Evolutionary conservation across 306 rosid genomes (phyloP).

Genomic region (Glycine tomentella): DNA sequence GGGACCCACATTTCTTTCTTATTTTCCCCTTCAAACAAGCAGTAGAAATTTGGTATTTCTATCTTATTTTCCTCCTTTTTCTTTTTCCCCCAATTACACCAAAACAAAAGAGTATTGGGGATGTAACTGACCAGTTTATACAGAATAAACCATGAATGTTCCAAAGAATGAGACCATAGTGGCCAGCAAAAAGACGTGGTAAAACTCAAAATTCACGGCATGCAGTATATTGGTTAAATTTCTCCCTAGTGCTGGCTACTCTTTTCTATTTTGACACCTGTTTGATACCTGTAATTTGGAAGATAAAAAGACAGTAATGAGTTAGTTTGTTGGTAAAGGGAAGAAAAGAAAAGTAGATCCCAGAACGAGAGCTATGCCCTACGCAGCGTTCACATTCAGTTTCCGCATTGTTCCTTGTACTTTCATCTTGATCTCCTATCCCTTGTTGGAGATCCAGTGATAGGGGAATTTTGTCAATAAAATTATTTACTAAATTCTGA

Average conservation of each 20-base stretch:
- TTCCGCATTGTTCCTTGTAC: not conserved
- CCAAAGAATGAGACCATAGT: not conserved
- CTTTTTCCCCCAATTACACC: not conserved
- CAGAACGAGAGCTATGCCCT: not conserved
- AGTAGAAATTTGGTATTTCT: not conserved
- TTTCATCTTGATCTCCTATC: not conserved
- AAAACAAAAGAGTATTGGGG: not conserved
- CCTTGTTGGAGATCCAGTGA: not conserved
- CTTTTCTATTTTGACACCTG: not conserved
- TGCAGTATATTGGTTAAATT: not conserved
- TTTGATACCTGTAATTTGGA: not conserved
- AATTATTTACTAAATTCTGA: not conserved
- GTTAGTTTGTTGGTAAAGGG: not conserved
- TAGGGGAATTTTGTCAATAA: slow-evolving; percentile 7
- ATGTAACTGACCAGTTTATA: not conserved
- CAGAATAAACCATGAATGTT: not conserved
- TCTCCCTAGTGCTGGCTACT: no score
- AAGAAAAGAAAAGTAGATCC: not conserved
- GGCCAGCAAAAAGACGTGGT: not conserved
- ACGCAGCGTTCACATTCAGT: not conserved
- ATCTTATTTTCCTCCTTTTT: not conserved
- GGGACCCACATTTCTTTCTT: not conserved
- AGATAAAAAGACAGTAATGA: not conserved
- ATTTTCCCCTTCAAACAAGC: not conserved
- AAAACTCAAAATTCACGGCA: not conserved